phyloP scores from a whole-genome alignment of 2,329 filamentous ascomycete genomes.

The Metarhizium robertsii region DNA sequence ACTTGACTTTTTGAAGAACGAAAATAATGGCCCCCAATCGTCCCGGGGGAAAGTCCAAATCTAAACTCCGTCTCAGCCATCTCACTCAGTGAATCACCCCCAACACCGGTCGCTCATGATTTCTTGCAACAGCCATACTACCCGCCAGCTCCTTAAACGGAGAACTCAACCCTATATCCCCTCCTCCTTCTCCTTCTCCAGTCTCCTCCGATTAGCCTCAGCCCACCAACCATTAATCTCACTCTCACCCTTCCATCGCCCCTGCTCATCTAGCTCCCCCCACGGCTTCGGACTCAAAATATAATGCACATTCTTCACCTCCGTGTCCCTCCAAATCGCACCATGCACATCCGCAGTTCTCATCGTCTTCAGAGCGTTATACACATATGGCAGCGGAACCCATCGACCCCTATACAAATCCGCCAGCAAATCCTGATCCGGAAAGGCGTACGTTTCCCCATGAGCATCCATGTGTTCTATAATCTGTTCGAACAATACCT shows the following conservation, averaged over 20 bases:
- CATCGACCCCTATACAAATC: constrained; percentile 46
- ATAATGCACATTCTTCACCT: constrained; percentile 53
- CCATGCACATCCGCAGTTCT: constrained; percentile 42
- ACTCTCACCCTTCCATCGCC: constrained; percentile 33
- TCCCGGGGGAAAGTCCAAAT: no score
- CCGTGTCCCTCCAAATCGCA: constrained; percentile 47
- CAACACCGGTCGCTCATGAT: no score
- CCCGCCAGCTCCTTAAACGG: no score
- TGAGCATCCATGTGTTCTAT: constrained; percentile 38
- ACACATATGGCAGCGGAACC: constrained; percentile 49
- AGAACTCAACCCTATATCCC: constrained; percentile 20
- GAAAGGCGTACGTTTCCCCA: constrained; percentile 42
- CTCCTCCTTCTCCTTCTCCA: constrained; percentile 25
- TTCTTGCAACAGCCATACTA: no score
- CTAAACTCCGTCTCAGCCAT: no score
- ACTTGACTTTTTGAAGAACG: no score
- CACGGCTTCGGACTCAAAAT: constrained; percentile 54
- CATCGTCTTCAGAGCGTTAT: constrained; percentile 56
- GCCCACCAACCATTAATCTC: constrained; percentile 49
- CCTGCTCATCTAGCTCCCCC: constrained; percentile 38
- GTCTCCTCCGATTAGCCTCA: constrained; percentile 36
- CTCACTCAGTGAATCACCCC: no score
- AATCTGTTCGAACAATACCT: constrained; percentile 39
- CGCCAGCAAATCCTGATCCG: constrained; percentile 50
- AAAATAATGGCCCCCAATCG: no score